Conservation (phyloP, 768 basidiomycete species). For the Tremella fuciformis region DNA sequence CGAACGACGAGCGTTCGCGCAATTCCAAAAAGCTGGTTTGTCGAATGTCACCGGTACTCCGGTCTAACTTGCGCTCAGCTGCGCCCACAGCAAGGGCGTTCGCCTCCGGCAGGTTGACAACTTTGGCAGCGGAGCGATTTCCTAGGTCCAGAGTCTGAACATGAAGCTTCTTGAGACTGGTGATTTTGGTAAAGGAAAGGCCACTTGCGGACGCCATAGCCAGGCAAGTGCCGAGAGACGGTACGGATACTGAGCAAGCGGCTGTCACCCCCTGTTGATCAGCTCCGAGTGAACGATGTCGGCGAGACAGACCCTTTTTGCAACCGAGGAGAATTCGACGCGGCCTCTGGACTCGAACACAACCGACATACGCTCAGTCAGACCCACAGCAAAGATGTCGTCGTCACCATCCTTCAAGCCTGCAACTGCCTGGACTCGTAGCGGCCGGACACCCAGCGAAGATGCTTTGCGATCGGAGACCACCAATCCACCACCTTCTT, state of each 20-base stretch:
- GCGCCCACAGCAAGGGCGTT: slow-evolving; percentile 25
- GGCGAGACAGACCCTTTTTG: slow-evolving; percentile 28
- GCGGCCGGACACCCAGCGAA: slow-evolving; percentile 39
- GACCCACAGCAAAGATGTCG: slow-evolving; percentile 28
- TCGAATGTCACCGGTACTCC: slow-evolving; percentile 38
- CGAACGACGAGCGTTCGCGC: slow-evolving; percentile 30
- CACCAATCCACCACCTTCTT: slow-evolving; percentile 1
- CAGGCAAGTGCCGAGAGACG: slow-evolving; percentile 30
- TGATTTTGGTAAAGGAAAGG: slow-evolving; percentile 33
- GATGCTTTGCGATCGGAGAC: slow-evolving; percentile 26
- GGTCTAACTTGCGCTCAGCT: slow-evolving; percentile 28
- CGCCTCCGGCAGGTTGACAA: slow-evolving; percentile 17
- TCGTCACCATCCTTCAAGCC: slow-evolving; percentile 11
- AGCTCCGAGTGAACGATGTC: background rate
- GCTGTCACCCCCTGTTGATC: slow-evolving; percentile 33
- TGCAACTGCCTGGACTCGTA: slow-evolving; percentile 14
- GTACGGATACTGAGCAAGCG: slow-evolving; percentile 22
- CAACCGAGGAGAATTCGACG: slow-evolving; percentile 42
- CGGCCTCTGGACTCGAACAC: slow-evolving; percentile 43
- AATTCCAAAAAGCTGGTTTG: slow-evolving; percentile 37
- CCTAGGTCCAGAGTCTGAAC: slow-evolving; percentile 43
- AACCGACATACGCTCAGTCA: slow-evolving; percentile 45
- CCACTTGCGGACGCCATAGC: slow-evolving; percentile 27
- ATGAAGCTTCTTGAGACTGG: slow-evolving; percentile 46
- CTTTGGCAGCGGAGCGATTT: slow-evolving; percentile 28